phyloP scores from a whole-genome alignment of 1,284 basidiomycete genomes.

The Ceratobasidium sp. region DNA sequence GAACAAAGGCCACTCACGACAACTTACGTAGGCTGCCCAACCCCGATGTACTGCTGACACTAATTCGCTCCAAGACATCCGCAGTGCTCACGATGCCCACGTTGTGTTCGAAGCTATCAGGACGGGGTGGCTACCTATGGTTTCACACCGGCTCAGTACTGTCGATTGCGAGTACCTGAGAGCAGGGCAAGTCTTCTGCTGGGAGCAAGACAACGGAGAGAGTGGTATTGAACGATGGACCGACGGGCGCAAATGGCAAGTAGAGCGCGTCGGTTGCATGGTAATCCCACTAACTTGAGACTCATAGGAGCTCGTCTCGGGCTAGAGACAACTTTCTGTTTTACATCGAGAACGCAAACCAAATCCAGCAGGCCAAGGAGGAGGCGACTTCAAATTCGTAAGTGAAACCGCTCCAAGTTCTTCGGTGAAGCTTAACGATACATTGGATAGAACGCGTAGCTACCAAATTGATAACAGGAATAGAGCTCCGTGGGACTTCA shows the following conservation, averaged over 20 bases:
- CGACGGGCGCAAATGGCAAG: slow-evolving; percentile 75
- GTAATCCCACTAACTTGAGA: slow-evolving; percentile 28
- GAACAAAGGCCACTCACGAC: slow-evolving; percentile 13
- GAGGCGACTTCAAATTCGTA: not conserved
- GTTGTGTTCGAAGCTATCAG: slow-evolving; percentile 78
- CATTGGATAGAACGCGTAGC: not conserved
- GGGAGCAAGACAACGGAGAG: slow-evolving; percentile 83
- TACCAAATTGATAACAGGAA: not conserved
- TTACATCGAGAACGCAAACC: not conserved
- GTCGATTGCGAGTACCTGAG: slow-evolving; percentile 72
- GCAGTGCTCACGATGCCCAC: slow-evolving; percentile 68
- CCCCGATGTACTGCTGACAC: not conserved
- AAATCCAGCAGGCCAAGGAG: not conserved
- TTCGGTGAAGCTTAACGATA: not conserved
- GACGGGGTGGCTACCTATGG: slow-evolving; percentile 71
- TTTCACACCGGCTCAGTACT: slow-evolving; percentile 71
- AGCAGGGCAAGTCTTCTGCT: slow-evolving; percentile 81
- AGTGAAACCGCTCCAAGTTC: not conserved
- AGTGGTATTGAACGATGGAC: slow-evolving; percentile 80
- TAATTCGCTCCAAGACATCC: slow-evolving; percentile 64
- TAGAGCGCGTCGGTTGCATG: not conserved
- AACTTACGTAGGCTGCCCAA: not conserved
- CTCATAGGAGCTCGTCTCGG: slow-evolving; percentile 34
- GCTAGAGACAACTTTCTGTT: slow-evolving; percentile 21
- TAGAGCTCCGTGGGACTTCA: slow-evolving; percentile 17